Base-by-base conservation (phyloP, 495 filamentous ascomycete species). In the Delitschia confertaspora region DNA sequence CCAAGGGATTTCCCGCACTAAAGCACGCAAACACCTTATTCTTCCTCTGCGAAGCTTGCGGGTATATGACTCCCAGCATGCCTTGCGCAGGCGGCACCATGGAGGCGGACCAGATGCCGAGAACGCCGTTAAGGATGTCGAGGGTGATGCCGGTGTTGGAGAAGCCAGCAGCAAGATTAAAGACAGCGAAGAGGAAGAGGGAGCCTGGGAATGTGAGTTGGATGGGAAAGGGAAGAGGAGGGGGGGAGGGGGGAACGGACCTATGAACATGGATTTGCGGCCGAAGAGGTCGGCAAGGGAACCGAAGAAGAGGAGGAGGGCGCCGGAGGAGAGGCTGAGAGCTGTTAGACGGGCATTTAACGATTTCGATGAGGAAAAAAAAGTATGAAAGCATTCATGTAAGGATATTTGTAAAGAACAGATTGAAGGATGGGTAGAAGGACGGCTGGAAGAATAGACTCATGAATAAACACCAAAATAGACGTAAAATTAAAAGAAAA, bases 211-310 rank as follows among this genome's bases (percentile, higher is more conserved):
- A 86, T 33, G 86, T 70, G 2, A 61, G 60, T 47, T 80, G 74
- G 42, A 81, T 79, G 21, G 81, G 82, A 49, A 83, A 83, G 46
- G 84, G 74, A 53, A 86, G 82, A 13, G 75, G 78, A 22, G 86
- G 62, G 51, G 78, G n/a, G n/a, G n/a, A n/a, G n/a, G n/a, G n/a
- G n/a, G n/a, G n/a, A n/a, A n/a, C n/a, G n/a, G n/a, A n/a, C n/a
- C n/a, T 18, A 85, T 72, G 62, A 86, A 86, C 33, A 87, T 70
- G 2, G 61, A 60, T 47, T 80, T 75, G 42, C 82, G 80, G 21
- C 82, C 83, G 49, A 83, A 83, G 46, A 85, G 74, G 53, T 88
- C 83, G 13, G 75, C 79, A 22, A 87, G 62, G 51, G 78, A 75
- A 26, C 83, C 83, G 66, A 82, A 86, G 38, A 83, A 70, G 9